These are phyloP conservation scores for Clarireedia hainanense DNA, from an alignment of 2,329 filamentous ascomycete species.

Conservation along the genomic window DNA sequence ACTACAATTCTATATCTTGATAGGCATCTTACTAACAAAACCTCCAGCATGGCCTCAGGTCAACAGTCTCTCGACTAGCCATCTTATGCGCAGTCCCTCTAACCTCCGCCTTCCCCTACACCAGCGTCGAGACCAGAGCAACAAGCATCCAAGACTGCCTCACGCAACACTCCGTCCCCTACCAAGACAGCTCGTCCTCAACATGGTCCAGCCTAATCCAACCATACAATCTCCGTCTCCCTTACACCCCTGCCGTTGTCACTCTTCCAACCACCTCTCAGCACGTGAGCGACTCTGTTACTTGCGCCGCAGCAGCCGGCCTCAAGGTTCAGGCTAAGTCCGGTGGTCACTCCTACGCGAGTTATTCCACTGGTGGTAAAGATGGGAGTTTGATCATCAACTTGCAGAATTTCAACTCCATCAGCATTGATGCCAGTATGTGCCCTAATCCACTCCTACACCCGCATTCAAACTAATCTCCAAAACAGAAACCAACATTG, in stretches of 20 bases:
- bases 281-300: conserved; percentile 36
- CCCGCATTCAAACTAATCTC: not conserved
- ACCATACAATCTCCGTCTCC: conserved; percentile 22
- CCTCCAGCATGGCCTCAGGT: not conserved
- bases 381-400: conserved; percentile 48
- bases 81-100: not conserved
- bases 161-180: conserved; percentile 10
- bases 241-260: conserved; percentile 17
- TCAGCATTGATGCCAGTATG: conserved; percentile 39
- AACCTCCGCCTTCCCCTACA: not conserved
- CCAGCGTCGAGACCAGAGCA: not conserved
- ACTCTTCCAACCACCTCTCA: conserved; percentile 25
- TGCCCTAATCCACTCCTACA: not conserved
- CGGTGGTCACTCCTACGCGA: conserved; percentile 50
- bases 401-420: conserved; percentile 42
- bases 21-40: not conserved
- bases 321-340: conserved; percentile 43
- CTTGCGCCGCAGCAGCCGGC: conserved; percentile 35
- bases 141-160: conserved; percentile 13
- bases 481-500: conserved; percentile 13
- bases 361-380: conserved; percentile 37
- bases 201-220: conserved; percentile 13
- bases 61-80: not conserved
- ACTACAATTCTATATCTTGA: not conserved
- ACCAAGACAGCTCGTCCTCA: conserved; percentile 8